A percentile compares a stretch with the other conserved stretches of the same genome.
Conservation (phyloP, 352 stramenopile genomes). For the Phytophthora quininea region DNA sequence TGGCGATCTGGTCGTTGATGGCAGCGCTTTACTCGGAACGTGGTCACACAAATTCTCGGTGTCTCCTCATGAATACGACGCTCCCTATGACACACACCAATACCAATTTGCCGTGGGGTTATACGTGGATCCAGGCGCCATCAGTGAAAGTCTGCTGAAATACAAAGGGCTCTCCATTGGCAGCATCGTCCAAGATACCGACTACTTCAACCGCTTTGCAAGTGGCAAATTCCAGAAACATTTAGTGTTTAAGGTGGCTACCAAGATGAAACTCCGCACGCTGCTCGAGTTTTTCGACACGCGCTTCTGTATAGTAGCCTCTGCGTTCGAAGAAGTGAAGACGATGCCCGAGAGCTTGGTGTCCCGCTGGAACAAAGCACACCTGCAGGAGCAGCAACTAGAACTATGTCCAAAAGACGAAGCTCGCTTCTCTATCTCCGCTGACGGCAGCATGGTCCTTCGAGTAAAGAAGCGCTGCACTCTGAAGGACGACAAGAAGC, state of each 20-base stretch:
- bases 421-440: slow-evolving; percentile 53
- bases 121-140: slow-evolving; percentile 67
- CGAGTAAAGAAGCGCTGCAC: slow-evolving; percentile 47
- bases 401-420: slow-evolving; percentile 54
- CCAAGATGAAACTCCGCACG: slow-evolving; percentile 45
- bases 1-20: slow-evolving; percentile 60
- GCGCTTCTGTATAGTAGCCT: slow-evolving; percentile 33
- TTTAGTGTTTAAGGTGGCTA: slow-evolving; percentile 69
- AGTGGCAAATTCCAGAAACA: slow-evolving; percentile 70
- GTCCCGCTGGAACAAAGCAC: slow-evolving; percentile 35
- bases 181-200: slow-evolving; percentile 75
- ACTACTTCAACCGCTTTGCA: slow-evolving; percentile 78
- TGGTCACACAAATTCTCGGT: slow-evolving; percentile 70
- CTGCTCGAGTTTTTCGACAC: slow-evolving; percentile 67
- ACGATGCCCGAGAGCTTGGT: slow-evolving; percentile 37
- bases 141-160: slow-evolving; percentile 72
- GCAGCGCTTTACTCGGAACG: slow-evolving; percentile 66
- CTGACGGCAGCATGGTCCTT: slow-evolving; percentile 50
- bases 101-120: slow-evolving; percentile 65
- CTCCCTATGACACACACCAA: slow-evolving; percentile 37
- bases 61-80: slow-evolving; percentile 38
- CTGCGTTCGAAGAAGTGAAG: slow-evolving; percentile 31
- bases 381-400: slow-evolving; percentile 35
- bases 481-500: slow-evolving; percentile 39
- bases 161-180: slow-evolving; percentile 84